Base-by-base conservation (phyloP, 2,329 filamentous ascomycete species). In the Colletotrichum agaves region DNA sequence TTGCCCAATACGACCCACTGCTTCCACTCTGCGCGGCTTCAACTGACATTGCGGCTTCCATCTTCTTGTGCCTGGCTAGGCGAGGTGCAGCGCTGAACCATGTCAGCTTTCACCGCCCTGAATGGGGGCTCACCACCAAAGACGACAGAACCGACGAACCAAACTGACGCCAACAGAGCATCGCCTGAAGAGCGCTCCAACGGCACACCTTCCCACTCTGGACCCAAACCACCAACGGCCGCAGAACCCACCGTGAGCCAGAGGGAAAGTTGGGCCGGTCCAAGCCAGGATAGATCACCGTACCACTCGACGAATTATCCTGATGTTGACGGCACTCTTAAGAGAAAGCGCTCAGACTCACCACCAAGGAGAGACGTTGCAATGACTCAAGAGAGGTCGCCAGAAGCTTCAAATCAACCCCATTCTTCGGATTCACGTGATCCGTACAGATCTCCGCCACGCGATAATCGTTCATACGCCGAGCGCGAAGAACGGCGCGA, bases 341-440 rank as follows among this genome's bases (percentile, higher is more conserved):
- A 90, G 78, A 87, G 89, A 73, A 95, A 93, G 78, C 87, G 92
- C 68, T 93, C 92, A 6, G 80, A 83, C 50, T 92, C 91, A 41
- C 90, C 90, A 63, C 76, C 76, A 6, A 75, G 79, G 61, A 79
- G 79, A 71, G 82, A 84, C 35, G 58, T 37, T 35, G 52, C 44
- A 59, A 69, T 69, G 23, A 63, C 71, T 7, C 76, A 78, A 46
- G 77, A 80, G 66, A 74, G 73, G 5, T 78, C 78, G 13, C 78
- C 78, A 31, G 79, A 80, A 57, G 73, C 72, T 23, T 72, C 75
- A 13, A 70, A 74, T 13, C 71, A 72, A n/a, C 72, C 74, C 27
- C 69, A 75, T 19, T 75, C 78, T n/a, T 60, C 71, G 41, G 81
- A 82, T 58, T 74, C 78, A 55, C 82, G 81, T 67, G 82, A 85